phyloP scores from a whole-genome alignment of 2,329 filamentous ascomycete species.

The Diaporthe citrichinensis region DNA sequence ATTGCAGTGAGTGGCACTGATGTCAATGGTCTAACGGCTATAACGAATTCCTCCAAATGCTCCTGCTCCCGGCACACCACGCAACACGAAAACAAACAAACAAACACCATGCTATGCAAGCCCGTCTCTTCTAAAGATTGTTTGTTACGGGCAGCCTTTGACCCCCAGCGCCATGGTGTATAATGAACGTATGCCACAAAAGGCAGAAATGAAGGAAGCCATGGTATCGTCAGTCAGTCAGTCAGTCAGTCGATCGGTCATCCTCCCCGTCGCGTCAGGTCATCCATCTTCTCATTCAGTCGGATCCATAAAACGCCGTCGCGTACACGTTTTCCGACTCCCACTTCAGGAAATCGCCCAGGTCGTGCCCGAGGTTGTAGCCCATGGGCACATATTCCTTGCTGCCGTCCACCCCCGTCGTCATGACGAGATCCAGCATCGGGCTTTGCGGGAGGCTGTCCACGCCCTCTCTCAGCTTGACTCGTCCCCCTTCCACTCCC shows the following conservation, averaged over 20 bases:
- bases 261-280: neutral
- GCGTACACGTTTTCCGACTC: conserved; percentile 65
- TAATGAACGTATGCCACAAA: neutral
- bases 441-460: conserved; percentile 66
- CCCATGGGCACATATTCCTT: conserved; percentile 67
- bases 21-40: conserved; percentile 3
- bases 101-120: conserved; percentile 31
- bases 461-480: conserved; percentile 51
- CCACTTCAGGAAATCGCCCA: conserved; percentile 72
- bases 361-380: conserved; percentile 71
- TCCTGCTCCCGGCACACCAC: neutral
- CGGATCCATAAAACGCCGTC: conserved; percentile 45
- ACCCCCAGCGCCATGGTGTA: neutral
- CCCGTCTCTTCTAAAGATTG: conserved; percentile 1
- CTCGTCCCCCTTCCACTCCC: conserved; percentile 34
- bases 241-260: no score
- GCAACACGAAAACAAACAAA: neutral
- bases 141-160: neutral
- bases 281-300: conserved; percentile 17
- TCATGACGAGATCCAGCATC: conserved; percentile 62
- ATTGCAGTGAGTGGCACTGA: neutral
- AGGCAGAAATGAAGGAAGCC: neutral
- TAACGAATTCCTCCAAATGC: neutral
- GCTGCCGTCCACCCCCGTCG: conserved; percentile 55
- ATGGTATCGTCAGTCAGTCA: conserved; percentile 2